Conservation (phyloP, 305 asterid genomes). For the Nicotiana rustica region DNA sequence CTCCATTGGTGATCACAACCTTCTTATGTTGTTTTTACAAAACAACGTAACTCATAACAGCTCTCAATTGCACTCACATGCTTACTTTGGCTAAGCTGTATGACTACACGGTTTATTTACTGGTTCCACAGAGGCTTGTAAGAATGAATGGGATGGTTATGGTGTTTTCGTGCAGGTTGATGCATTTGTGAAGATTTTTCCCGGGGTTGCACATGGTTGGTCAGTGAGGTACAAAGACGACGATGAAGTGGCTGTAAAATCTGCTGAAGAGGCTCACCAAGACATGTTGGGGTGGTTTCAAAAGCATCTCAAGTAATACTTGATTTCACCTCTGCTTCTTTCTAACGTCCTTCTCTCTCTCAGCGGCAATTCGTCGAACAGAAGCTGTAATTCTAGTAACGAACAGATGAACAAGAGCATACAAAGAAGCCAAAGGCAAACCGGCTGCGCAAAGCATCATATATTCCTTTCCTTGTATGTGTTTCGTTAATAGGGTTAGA, state of each 20-base stretch:
- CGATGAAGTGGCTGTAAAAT: constrained; percentile 55
- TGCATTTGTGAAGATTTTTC: constrained; percentile 66
- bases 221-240: constrained; percentile 56
- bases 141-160: background rate
- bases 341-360: no score
- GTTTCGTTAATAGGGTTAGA: background rate
- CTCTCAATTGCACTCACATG: background rate
- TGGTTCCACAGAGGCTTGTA: background rate
- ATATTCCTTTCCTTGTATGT: background rate
- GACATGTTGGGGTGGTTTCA: constrained; percentile 64
- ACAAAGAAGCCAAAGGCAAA: no score
- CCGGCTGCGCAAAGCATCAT: no score
- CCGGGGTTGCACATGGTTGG: constrained; percentile 61
- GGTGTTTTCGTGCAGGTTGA: constrained; percentile 50
- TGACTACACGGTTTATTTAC: background rate
- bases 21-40: background rate
- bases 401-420: no score
- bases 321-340: background rate
- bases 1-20: background rate
- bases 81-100: background rate
- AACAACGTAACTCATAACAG: background rate
- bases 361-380: no score
- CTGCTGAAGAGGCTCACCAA: constrained; percentile 64
- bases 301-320: constrained; percentile 54
- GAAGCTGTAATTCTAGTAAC: no score